These are phyloP conservation scores for Cryptococcus sp. DNA, from an alignment of 1,284 basidiomycete species.

Conservation along the genomic window DNA sequence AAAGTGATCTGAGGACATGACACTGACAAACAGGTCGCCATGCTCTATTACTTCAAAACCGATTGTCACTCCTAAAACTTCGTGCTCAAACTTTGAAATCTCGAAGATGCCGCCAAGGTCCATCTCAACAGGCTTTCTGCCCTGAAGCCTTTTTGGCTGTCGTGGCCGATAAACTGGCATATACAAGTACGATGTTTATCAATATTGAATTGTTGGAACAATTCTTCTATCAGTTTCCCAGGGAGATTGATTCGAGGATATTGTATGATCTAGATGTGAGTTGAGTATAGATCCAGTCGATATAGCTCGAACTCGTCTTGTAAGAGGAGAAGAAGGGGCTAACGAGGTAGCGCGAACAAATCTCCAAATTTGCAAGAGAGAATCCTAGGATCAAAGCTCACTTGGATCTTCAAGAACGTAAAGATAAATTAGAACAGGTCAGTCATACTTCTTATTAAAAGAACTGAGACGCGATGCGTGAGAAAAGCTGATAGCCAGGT, in stretches of 20 bases:
- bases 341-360: constrained; percentile 59
- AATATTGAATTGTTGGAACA: constrained; percentile 95
- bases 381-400: constrained; percentile 82
- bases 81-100: constrained; percentile 79
- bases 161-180: constrained; percentile 93
- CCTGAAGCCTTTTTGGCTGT: constrained; percentile 96
- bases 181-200: constrained; percentile 97
- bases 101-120: constrained; percentile 79
- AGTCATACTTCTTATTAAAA: constrained; percentile 9
- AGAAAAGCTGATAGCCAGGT: constrained; percentile 53
- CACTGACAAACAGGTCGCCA: constrained; percentile 64
- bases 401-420: constrained; percentile 92
- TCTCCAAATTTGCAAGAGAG: constrained; percentile 81
- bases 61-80: constrained; percentile 75
- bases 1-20: not conserved
- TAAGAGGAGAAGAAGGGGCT: not conserved
- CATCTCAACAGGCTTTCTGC: constrained; percentile 81
- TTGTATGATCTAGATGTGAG: constrained; percentile 78
- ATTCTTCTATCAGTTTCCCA: constrained; percentile 99
- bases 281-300: no score
- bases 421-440: constrained; percentile 96
- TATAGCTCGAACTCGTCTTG: not conserved
- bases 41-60: constrained; percentile 79
- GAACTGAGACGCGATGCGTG: no score
- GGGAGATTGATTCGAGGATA: constrained; percentile 93